phyloP scores from a whole-genome alignment of 1,284 basidiomycete genomes.

The Cryptococcus sp. region DNA sequence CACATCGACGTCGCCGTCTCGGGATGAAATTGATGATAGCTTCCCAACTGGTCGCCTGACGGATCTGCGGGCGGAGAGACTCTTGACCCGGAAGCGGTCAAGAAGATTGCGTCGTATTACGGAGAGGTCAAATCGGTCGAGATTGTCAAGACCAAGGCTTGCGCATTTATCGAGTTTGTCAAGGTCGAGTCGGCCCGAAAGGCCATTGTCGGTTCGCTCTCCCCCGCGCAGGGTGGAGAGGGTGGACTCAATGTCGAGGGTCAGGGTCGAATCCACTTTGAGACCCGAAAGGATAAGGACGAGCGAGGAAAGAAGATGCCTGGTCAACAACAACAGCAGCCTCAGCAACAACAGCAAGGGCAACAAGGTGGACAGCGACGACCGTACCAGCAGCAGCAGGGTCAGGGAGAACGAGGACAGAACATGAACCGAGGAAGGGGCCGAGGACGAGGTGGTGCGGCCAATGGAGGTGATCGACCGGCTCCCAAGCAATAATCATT shows the following conservation, averaged over 20 bases:
- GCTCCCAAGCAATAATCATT: neutral
- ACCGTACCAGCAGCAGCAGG: constrained; percentile 2
- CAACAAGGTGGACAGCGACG: constrained; percentile 2
- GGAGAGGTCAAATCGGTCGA: constrained; percentile 84
- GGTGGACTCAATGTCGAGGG: constrained; percentile 74
- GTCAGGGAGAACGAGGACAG: constrained; percentile 6
- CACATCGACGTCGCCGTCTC: neutral
- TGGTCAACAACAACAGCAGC: neutral
- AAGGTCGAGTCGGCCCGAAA: constrained; percentile 71
- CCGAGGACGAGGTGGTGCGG: constrained; percentile 7
- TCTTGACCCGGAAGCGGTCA: constrained; percentile 60
- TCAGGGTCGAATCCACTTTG: constrained; percentile 62
- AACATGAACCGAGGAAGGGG: constrained; percentile 8
- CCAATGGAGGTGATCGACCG: neutral
- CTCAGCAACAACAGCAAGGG: neutral
- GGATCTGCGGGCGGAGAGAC: constrained; percentile 62
- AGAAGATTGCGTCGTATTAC: constrained; percentile 63
- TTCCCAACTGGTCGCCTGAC: constrained; percentile 46
- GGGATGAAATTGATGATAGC: constrained; percentile 19
- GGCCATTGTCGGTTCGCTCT: constrained; percentile 71
- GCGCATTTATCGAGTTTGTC: constrained; percentile 89
- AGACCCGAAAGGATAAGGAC: constrained; percentile 81
- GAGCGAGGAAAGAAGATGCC: constrained; percentile 52
- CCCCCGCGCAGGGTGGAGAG: constrained; percentile 66
- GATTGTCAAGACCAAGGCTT: constrained; percentile 79